Percentiles rank a stretch among this genome's conserved stretches.
phyloP scores from a whole-genome alignment of 495 filamentous ascomycete species.

The Geopyxis carbonaria region DNA sequence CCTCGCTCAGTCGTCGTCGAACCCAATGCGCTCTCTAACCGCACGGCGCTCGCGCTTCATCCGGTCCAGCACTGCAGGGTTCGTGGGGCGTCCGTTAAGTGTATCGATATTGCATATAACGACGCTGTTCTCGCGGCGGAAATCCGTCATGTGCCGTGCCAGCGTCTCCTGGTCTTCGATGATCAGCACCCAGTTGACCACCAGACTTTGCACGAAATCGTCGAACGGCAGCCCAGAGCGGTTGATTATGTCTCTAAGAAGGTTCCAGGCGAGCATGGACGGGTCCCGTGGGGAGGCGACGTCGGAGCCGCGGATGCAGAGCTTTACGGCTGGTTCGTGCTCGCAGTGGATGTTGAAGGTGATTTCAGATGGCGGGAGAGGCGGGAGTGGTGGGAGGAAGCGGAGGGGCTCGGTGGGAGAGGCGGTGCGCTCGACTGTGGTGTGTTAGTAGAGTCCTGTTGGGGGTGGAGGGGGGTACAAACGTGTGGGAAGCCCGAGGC shows the following conservation, averaged over 20 bases:
- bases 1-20: no score
- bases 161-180: constrained; percentile 4
- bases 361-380: not conserved
- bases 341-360: constrained; percentile 2
- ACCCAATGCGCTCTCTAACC: no score
- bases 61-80: no score
- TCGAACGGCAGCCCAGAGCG: not conserved
- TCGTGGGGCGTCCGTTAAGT: no score
- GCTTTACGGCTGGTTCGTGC: not conserved
- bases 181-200: not conserved
- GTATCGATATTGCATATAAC: no score
- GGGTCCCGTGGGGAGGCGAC: not conserved
- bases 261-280: not conserved
- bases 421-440: constrained; percentile 2
- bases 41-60: no score
- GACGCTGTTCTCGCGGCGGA: no score
- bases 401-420: not conserved
- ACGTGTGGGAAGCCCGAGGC: no score
- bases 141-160: no score
- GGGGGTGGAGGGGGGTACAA: no score
- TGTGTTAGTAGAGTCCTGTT: not conserved
- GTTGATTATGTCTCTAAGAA: not conserved
- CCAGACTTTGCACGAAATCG: not conserved
- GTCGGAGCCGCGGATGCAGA: not conserved
- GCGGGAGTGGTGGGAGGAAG: not conserved